phyloP scores from a whole-genome alignment of 1,284 basidiomycete genomes.

The Cutaneotrichosporon daszewskae region DNA sequence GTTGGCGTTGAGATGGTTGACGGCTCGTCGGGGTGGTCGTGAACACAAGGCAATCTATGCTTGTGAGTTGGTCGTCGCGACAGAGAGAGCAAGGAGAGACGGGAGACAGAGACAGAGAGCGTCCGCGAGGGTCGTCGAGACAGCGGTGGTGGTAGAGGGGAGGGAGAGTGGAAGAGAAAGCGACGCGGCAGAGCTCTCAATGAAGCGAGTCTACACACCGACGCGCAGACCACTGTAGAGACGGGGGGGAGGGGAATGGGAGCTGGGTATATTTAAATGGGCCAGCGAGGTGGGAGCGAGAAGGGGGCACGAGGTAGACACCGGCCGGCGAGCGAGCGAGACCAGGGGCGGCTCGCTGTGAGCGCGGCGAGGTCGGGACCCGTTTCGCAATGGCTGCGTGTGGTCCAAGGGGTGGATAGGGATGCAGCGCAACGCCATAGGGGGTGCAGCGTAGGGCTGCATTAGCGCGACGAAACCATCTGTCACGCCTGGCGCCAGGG shows the following conservation, averaged over 20 bases:
- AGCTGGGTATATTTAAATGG: slow-evolving; percentile 12
- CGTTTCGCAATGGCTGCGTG: slow-evolving; percentile 18
- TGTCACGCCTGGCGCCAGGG: no score
- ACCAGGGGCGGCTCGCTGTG: slow-evolving; percentile 5
- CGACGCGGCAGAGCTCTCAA: not conserved
- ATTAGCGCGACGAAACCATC: slow-evolving; percentile 18
- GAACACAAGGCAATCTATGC: slow-evolving; percentile 1
- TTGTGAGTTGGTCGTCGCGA: not conserved
- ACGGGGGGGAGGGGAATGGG: slow-evolving; percentile 2
- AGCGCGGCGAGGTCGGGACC: no score
- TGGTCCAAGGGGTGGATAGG: slow-evolving; percentile 8
- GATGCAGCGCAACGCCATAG: slow-evolving; percentile 7
- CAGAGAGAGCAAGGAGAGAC: not conserved
- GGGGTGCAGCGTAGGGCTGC: slow-evolving; percentile 7
- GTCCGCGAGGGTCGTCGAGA: not conserved
- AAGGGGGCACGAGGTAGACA: not conserved
- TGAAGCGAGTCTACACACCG: not conserved
- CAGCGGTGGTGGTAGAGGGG: not conserved
- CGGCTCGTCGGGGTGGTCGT: slow-evolving; percentile 1
- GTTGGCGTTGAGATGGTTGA: no score
- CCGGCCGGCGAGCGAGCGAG: slow-evolving; percentile 3
- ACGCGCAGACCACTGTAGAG: slow-evolving; percentile 2
- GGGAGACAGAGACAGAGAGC: not conserved
- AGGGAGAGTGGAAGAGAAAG: not conserved
- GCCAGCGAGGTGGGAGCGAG: slow-evolving; percentile 5